phyloP scores from a whole-genome alignment of 768 basidiomycete species.

The Royoungia palumana region DNA sequence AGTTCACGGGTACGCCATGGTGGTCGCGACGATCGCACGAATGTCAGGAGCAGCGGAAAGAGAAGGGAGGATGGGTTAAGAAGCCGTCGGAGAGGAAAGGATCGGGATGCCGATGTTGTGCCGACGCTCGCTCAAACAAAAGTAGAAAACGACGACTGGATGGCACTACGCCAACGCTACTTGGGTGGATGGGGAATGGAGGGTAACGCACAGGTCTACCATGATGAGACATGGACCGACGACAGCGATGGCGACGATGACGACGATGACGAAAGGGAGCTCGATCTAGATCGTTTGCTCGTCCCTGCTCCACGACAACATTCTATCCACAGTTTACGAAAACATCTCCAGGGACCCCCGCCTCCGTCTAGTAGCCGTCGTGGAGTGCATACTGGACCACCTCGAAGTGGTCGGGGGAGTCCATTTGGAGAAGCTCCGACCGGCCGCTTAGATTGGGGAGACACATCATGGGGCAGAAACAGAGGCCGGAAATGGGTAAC shows the following conservation, averaged over 20 bases:
- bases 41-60: conserved; percentile 20
- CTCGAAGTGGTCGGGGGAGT: conserved; percentile 17
- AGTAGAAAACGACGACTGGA: conserved; percentile 58
- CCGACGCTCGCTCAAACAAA: conserved; percentile 61
- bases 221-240: conserved; percentile 16
- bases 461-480: conserved; percentile 21
- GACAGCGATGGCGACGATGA: conserved; percentile 38
- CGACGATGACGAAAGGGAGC: conserved; percentile 53
- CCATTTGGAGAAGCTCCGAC: conserved; percentile 12
- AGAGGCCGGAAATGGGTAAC: conserved; percentile 25
- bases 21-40: conserved; percentile 18
- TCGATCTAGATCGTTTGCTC: conserved; percentile 64
- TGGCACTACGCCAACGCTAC: conserved; percentile 33
- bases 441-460: conserved; percentile 13
- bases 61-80: conserved; percentile 20
- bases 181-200: conserved; percentile 32
- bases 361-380: conserved; percentile 14
- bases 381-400: conserved; percentile 9
- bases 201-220: conserved; percentile 11
- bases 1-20: conserved; percentile 40
- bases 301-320: conserved; percentile 70
- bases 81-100: conserved; percentile 26
- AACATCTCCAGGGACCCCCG: conserved; percentile 45
- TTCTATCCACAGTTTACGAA: conserved; percentile 69
- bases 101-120: conserved; percentile 38